Conservation (phyloP, 148 eudicot species). For the Diospyros kaki region DNA sequence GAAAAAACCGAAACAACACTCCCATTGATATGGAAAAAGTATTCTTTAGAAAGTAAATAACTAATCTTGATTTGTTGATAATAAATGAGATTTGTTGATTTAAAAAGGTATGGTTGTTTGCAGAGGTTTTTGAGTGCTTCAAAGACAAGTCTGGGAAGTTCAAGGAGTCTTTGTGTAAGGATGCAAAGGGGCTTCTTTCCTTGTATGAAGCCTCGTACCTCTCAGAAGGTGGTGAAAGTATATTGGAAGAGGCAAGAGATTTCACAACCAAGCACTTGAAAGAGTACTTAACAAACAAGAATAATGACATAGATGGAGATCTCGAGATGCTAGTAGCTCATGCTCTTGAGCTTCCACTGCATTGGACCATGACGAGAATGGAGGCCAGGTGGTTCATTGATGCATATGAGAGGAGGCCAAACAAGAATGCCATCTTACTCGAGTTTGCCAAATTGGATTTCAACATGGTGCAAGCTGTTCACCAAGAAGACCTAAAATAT, state of each 20-base stretch:
- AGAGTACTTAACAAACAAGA: not conserved
- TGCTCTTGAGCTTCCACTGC: constrained; percentile 15
- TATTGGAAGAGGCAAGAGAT: constrained; percentile 13
- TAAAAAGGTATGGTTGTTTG: not conserved
- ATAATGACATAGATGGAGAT: not conserved
- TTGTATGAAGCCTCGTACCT: constrained; percentile 25
- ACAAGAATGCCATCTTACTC: not conserved
- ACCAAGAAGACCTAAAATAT: not conserved
- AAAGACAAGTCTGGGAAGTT: constrained; percentile 11
- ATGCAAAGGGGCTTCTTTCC: constrained; percentile 7
- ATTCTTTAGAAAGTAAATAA: no score
- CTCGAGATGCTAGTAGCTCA: not conserved
- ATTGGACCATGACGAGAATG: constrained; percentile 9
- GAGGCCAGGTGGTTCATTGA: constrained; percentile 19
- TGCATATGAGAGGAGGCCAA: not conserved
- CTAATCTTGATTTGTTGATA: no score
- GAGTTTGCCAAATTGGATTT: constrained; percentile 9
- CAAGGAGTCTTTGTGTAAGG: not conserved
- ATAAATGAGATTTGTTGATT: no score
- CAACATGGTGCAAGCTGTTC: constrained; percentile 13
- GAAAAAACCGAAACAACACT: no score
- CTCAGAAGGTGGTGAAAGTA: constrained; percentile 6
- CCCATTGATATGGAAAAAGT: no score
- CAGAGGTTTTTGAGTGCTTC: constrained; percentile 14
- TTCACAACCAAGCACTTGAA: constrained; percentile 9